Evolutionary conservation across 805 yeast genomes (phyloP), one percentile per base, ranked within the genome.

Genomic region (Lipomyces yamadae): DNA sequence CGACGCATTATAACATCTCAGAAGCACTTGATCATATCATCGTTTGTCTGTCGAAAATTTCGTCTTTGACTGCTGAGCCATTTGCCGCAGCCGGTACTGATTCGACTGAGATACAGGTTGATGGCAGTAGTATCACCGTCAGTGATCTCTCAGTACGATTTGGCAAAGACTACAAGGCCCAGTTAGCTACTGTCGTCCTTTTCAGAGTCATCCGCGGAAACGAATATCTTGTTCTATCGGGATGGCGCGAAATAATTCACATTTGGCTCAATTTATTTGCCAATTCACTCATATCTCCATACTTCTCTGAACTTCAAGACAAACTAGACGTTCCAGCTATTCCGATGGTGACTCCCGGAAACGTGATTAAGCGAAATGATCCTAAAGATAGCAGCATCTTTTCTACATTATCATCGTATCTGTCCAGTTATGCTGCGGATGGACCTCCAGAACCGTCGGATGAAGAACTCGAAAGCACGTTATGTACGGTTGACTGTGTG

Each of bases 141-240:
- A 88, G 96, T 74, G 92, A 91, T 64, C 79, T 86, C 62, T 86
- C 97, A 0, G 91, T 92, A 15, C 83, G 88, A 76, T 88, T 95
- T 75, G 99, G 99, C 5, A 83, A 89, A 58, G 95, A 92, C 74
- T 91, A 91, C 79, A 92, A 93, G 74, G 97, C 97, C 0, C 99
- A 96, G 75, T 80, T 94, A 68, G 89, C 97, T 11, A 84, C 92
- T 1, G 92, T 93, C 60, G 94, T 94, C 0, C 80, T 94, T 59
- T 92, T 94, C 81, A 82, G 96, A 69, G 85, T 94, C 39, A 78
- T 91, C 37, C 85, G 86, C 70, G 85, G 86, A 70, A 86, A 86
- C 37, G 81, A 84, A 61, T 77, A 78, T 50, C 82, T 86, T 4
- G 77, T 88, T 2, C 66, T 75, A 29, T 74, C 79, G 2, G 80